phyloP scores from a whole-genome alignment of 2,329 filamentous ascomycete genomes.

The Penicillium sumatraense region DNA sequence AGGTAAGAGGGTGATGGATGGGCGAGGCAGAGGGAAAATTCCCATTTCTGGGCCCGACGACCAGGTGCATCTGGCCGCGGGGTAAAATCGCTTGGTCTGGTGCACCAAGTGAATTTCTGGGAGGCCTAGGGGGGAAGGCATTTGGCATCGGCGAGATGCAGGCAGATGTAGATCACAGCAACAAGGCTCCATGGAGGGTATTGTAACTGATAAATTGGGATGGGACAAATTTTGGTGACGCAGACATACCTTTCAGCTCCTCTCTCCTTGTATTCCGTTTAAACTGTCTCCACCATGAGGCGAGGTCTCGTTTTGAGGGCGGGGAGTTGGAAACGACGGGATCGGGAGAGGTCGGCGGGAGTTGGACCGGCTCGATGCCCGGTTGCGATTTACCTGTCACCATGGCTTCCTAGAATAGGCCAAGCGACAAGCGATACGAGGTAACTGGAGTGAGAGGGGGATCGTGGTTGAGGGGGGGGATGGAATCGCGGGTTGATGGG shows the following conservation, averaged over 20 bases:
- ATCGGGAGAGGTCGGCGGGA: slow-evolving; percentile 43
- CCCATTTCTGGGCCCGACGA: not conserved
- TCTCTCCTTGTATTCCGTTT: slow-evolving; percentile 70
- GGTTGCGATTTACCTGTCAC: slow-evolving; percentile 44
- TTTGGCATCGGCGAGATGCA: not conserved
- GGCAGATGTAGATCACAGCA: not conserved
- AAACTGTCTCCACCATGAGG: slow-evolving; percentile 98
- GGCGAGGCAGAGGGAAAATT: not conserved
- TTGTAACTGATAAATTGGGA: not conserved
- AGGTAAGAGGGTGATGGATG: not conserved
- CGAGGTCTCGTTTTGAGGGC: slow-evolving; percentile 83
- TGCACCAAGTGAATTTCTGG: not conserved
- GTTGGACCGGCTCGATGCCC: slow-evolving; percentile 38
- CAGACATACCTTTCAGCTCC: slow-evolving; percentile 63
- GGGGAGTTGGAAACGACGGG: slow-evolving; percentile 65
- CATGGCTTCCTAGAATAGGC: slow-evolving; percentile 30
- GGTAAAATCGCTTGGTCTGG: not conserved
- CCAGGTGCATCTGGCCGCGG: not conserved
- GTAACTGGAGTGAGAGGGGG: not conserved
- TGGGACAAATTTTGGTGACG: not conserved
- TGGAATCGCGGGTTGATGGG: slow-evolving; percentile 22
- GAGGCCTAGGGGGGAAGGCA: not conserved
- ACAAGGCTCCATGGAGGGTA: not conserved
- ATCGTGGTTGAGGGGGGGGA: slow-evolving; percentile 10
- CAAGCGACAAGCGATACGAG: not conserved